These are phyloP conservation scores for Claviceps lovelessii DNA, from an alignment of 2,329 filamentous ascomycete genomes.

Conservation along the genomic window DNA sequence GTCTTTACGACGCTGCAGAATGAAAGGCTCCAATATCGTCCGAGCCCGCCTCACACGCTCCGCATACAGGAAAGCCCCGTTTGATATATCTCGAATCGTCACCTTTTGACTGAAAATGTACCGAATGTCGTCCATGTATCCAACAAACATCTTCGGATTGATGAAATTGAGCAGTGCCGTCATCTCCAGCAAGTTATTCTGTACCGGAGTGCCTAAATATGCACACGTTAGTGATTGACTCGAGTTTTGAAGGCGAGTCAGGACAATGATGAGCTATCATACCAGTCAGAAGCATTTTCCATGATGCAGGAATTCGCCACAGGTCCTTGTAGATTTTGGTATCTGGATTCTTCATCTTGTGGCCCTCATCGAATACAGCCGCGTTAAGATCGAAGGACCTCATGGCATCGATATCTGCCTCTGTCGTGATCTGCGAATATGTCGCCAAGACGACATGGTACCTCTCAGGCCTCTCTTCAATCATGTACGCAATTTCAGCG, in stretches of 20 bases:
- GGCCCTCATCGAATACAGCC: conserved; percentile 83
- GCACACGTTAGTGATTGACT: conserved; percentile 8
- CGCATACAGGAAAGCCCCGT: conserved; percentile 71
- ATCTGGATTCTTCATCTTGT: conserved; percentile 77
- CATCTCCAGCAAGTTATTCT: conserved; percentile 89
- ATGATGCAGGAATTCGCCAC: conserved; percentile 62
- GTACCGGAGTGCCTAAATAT: conserved; percentile 69
- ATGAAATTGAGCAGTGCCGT: conserved; percentile 88
- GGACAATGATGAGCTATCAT: neutral
- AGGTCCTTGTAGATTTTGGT: conserved; percentile 71
- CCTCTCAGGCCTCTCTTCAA: conserved; percentile 49
- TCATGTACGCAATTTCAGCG: conserved; percentile 48
- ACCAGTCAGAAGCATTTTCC: conserved; percentile 60
- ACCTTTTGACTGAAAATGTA: conserved; percentile 88
- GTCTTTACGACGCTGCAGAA: conserved; percentile 82
- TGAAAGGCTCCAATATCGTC: conserved; percentile 89
- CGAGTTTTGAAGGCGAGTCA: neutral
- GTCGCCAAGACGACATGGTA: conserved; percentile 49
- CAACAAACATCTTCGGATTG: conserved; percentile 68
- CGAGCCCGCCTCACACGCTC: conserved; percentile 78
- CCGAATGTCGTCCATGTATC: conserved; percentile 63
- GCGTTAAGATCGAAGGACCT: conserved; percentile 34
- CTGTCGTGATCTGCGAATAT: conserved; percentile 43
- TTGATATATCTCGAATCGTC: conserved; percentile 62
- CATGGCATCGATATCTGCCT: conserved; percentile 36